Base-by-base conservation (phyloP, 2,329 filamentous ascomycete genomes). In the Aspergillus novofumigatus region DNA sequence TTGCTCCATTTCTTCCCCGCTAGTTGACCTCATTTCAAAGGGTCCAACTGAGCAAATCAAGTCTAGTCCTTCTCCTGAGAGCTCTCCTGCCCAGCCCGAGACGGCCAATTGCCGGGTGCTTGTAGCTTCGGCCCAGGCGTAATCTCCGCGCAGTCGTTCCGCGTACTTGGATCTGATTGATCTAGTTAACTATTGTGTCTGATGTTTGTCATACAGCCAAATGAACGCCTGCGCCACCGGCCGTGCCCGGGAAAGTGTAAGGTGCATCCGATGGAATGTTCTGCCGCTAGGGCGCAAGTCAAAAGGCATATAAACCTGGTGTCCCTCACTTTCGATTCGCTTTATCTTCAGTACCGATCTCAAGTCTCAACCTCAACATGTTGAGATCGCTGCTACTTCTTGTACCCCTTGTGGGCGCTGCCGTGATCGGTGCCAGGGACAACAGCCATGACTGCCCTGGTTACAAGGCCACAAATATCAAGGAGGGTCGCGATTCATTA, bases 401-500 rank as follows among this genome's bases (percentile, higher is more conserved):
- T 23, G 58, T 59, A 7, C 62, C 67, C 58, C 62, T 73, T 45
- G 69, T 63, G 56, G 69, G 68, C 26, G 69, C 70, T 42, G 61
- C 65, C 6, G 60, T 66, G 26, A 57, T 69, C 53, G 56, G 60
- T 17, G 53, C 65, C 4, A 56, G 59, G 8, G 51, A 56, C 6
- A 45, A 54, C 29, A 61, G 51, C 11, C 55, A 62, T 2, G 52
- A 62, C 3, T 77, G 75, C 51, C 73, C 75, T 20, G 74, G 75
- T 9, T 77, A 77, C 57, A 70, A 64, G 35, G 73, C 69, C 35
- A 65, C 63, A 14, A 75, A 75, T 59, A 62, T 77, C 23, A 62
- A 69, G 26, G 62, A 75, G 50, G 59, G 61, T 5, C 61, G 57
- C 14, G 62, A 61, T 51, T 84, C 84, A 8, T 75, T 94, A 53